A percentile compares a stretch with the other conserved stretches of the same genome.
Conservation (phyloP, 1,284 basidiomycete genomes). For the Trichosporon faecale region DNA sequence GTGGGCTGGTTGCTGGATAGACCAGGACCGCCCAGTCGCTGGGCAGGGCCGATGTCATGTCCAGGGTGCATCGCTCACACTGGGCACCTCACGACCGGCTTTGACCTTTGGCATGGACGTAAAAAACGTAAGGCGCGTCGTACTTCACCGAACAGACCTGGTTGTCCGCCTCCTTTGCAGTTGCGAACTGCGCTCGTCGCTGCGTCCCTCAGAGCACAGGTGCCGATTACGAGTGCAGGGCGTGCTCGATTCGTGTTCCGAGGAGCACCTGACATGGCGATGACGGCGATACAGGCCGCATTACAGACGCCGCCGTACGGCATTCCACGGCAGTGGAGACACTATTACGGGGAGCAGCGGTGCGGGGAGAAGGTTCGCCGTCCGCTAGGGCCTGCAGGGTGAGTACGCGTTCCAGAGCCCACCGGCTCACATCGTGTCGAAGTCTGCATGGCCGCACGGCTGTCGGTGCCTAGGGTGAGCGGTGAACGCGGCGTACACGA, state of each 20-base stretch:
- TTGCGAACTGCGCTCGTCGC: neutral
- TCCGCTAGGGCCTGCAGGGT: neutral
- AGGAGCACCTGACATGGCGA: neutral
- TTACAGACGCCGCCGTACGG: neutral
- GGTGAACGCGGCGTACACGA: neutral
- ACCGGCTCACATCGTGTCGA: neutral
- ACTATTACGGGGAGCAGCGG: neutral
- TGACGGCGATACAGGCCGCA: neutral
- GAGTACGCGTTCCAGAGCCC: neutral
- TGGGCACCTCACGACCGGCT: neutral
- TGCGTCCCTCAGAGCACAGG: neutral
- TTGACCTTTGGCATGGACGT: neutral
- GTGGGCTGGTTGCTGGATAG: neutral
- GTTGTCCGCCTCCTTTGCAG: neutral
- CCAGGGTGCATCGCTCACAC: neutral
- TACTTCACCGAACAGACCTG: neutral
- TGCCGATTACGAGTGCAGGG: neutral
- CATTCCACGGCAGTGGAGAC: neutral
- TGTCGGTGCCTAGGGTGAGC: neutral
- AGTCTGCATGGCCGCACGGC: neutral
- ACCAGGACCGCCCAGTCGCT: neutral
- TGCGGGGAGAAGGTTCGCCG: neutral
- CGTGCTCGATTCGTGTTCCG: neutral
- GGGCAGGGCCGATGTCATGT: neutral
- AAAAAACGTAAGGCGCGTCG: conserved; percentile 1